Base-by-base conservation (phyloP, 2,329 filamentous ascomycete genomes). In the Colletotrichum musicola region DNA sequence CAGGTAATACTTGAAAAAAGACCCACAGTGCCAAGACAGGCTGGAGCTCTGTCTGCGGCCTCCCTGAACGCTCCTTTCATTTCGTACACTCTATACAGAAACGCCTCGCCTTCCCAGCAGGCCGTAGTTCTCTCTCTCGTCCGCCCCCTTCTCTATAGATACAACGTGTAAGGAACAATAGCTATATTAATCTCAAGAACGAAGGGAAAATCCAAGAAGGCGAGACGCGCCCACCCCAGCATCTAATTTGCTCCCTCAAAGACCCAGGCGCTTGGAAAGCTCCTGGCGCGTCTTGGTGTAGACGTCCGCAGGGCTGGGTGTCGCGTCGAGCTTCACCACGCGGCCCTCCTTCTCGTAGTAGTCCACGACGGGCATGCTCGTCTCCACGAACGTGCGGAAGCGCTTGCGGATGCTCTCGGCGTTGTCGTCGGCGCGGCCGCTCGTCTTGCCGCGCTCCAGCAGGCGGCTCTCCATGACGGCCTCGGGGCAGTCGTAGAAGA, bases 401-500 rank as follows among this genome's bases (percentile, higher is more conserved):
- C 96, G 89, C 90, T 99, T 99, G 84, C 93, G 92, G 80, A 98
- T 99, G 76, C 91, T 94, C 82, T 97, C 96, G 64, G 90, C 92
- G 79, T 99, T 99, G 83, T 99, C 96, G 81, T 99, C 96, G 58
- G 92, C 85, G 72, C 96, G 88, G 49, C 96, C 96, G 77, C 92
- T 95, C 16, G 95, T 98, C 90, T 97, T 93, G 71, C 95, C 96
- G 58, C 95, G 88, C 84, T 97, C 92, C 72, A 98, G 82, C 73
- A 99, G 83, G 35, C 95, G 88, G 76, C 87, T 81, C 84, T 95
- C 88, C 93, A 99, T 96, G 75, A 94, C 92, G 59, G 89, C 87
- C 85, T 98, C 96, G 6, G 94, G 92, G 77, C 94, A 97, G 81
- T 97, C 94, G 79, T 95, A 95, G 86, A 99, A 99, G 70, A 99